A percentile compares a stretch with the other conserved stretches of the same genome.
phyloP scores from a whole-genome alignment of 805 yeast species.

The Sugiyamaella mastotermitis region DNA sequence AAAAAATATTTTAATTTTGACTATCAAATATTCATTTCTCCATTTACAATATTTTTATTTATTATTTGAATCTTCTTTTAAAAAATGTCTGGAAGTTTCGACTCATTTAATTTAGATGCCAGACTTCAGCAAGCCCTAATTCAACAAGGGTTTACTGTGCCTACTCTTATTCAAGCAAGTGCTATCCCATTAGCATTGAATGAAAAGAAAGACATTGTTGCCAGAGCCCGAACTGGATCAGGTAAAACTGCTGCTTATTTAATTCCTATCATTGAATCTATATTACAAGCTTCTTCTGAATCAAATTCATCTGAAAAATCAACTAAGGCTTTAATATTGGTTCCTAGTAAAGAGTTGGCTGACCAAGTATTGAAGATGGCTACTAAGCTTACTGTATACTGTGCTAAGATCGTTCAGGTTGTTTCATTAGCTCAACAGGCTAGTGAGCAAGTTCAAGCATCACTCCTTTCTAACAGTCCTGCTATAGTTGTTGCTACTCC shows the following conservation, averaged over 20 bases:
- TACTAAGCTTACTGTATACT: constrained; percentile 60
- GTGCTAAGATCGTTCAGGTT: constrained; percentile 57
- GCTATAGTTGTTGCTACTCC: constrained; percentile 87
- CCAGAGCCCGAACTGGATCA: constrained; percentile 91
- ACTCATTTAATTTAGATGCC: constrained; percentile 72
- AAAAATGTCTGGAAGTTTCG: constrained; percentile 23
- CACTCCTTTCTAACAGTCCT: constrained; percentile 68
- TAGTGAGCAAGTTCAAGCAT: constrained; percentile 62
- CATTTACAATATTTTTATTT: not conserved
- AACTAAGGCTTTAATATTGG: constrained; percentile 61
- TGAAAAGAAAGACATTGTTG: constrained; percentile 86
- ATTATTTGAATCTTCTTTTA: constrained; percentile 1
- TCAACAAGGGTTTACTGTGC: constrained; percentile 71
- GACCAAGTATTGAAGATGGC: constrained; percentile 74
- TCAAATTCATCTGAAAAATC: constrained; percentile 18
- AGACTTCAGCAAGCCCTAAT: constrained; percentile 79
- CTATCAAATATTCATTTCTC: no score
- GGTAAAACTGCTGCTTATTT: constrained; percentile 92
- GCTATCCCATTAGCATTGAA: constrained; percentile 90
- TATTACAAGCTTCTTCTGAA: constrained; percentile 36
- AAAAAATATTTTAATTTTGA: not conserved
- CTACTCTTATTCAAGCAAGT: constrained; percentile 84
- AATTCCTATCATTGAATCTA: constrained; percentile 77
- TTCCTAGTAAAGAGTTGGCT: constrained; percentile 90
- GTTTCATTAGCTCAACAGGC: constrained; percentile 64